A percentile compares a stretch with the other conserved stretches of the same genome.
Evolutionary conservation across 306 rosid genomes (phyloP).

Genomic region (Ziziphus jujuba): DNA sequence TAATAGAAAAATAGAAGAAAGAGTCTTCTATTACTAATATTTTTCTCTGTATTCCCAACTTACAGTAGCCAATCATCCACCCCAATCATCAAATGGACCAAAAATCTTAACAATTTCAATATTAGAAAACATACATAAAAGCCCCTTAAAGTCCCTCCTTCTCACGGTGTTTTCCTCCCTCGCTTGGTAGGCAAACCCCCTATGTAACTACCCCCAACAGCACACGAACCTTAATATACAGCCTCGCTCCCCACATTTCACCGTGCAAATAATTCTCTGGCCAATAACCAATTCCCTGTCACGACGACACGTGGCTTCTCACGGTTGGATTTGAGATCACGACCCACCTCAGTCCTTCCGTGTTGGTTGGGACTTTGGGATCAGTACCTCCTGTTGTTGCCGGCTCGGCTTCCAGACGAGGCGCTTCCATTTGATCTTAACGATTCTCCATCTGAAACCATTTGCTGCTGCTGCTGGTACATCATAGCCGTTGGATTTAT

Average conservation of each 20-base stretch:
- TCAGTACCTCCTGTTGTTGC: constrained; percentile 24
- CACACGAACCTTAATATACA: too few relatives aligned
- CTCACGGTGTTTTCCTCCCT: neutral
- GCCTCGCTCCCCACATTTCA: neutral
- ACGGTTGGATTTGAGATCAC: neutral
- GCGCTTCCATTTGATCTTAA: constrained; percentile 51
- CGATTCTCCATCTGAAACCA: constrained; percentile 38
- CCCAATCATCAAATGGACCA: constrained; percentile 2
- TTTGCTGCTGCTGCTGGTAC: constrained; percentile 20
- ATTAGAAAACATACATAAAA: neutral
- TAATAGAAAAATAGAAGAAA: neutral
- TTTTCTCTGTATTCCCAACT: neutral
- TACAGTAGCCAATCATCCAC: constrained; percentile 5
- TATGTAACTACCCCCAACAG: neutral
- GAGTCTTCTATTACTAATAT: constrained; percentile 4
- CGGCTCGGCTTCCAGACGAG: constrained; percentile 45
- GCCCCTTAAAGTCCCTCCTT: neutral
- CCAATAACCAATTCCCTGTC: neutral
- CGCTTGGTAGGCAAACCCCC: neutral
- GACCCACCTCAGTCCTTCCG: too few relatives aligned
- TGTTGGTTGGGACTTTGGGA: neutral
- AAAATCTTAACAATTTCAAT: neutral
- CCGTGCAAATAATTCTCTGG: neutral
- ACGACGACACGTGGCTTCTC: constrained; percentile 7
- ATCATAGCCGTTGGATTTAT: constrained; percentile 7